Evolutionary conservation across 2,329 filamentous ascomycete genomes (phyloP), one percentile per base, ranked within the genome.

Genomic region (Pestalotiopsis sp.): DNA sequence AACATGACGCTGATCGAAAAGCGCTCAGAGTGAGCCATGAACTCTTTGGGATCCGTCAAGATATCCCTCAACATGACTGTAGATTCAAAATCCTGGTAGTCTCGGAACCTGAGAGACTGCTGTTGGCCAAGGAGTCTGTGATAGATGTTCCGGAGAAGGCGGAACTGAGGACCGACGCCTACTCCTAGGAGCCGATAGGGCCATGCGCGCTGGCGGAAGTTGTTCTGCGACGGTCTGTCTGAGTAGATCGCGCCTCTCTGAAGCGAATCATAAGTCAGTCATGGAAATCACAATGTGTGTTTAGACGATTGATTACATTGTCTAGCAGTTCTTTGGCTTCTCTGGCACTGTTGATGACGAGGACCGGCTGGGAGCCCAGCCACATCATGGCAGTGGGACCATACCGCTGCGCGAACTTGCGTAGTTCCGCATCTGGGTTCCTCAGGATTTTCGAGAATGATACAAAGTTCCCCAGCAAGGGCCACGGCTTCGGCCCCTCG

Each of bases 21-120:
- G 20, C 63, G 39, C 45, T 65, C 63, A 56, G 27, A 65, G 38
- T 65, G 63, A 23, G 63, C 63, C 38, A 31, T 25, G 38, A 57
- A 57, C 27, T 60, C 14, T 17, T 60, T 27, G 14, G 23, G 63
- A 17, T 27, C 20, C 25, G n/a, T 56, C 39, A 17, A 23, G 17
- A 65, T 20, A 27, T 17, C 14, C 39, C 49, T 65, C 11, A 65
- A 27, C 63, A 65, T 65, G 39, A 65, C 12, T 41, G 27, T 17
- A 20, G 63, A 20, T 57, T 65, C 63, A 14, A 52, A 17, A 4
- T 65, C 63, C 4, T 27, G 12, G 14, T 27, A 65, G 13, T 57
- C 17, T 14, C 63, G 63, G 27, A 65, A 56, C 13, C 7, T 65
- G 12, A 36, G 23, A 12, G 63, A 17, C 23, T 27, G 14, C 23